phyloP scores from a whole-genome alignment of 2,329 filamentous ascomycete species.

The Aspergillus sp. region DNA sequence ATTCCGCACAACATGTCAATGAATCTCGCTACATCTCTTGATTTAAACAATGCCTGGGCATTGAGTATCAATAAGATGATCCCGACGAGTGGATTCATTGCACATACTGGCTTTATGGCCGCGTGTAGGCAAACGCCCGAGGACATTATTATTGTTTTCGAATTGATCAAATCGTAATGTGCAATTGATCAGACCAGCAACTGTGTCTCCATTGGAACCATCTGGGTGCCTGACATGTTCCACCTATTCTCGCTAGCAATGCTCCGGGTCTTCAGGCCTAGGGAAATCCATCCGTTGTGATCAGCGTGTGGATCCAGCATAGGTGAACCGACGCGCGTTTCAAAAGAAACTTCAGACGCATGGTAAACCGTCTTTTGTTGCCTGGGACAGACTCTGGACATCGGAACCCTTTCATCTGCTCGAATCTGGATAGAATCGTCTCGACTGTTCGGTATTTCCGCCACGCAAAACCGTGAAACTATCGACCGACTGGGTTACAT shows the following conservation, averaged over 20 bases:
- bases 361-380: conserved; percentile 46
- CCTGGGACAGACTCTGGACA: conserved; percentile 47
- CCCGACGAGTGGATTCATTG: conserved; percentile 57
- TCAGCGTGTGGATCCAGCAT: conserved; percentile 60
- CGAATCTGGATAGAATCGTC: conserved; percentile 31
- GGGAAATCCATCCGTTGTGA: conserved; percentile 57
- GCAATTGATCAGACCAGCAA: conserved; percentile 14
- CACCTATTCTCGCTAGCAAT: conserved; percentile 51
- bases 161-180: conserved; percentile 19
- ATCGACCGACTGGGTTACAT: conserved; percentile 63
- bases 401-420: conserved; percentile 36
- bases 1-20: conserved; percentile 43
- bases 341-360: conserved; percentile 42
- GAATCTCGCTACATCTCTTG: conserved; percentile 56
- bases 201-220: conserved; percentile 18
- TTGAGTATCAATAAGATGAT: conserved; percentile 37
- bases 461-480: conserved; percentile 74
- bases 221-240: conserved; percentile 51
- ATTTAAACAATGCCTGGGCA: conserved; percentile 26
- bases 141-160: conserved; percentile 36
- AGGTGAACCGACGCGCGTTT: conserved; percentile 54
- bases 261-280: conserved; percentile 39
- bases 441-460: conserved; percentile 65
- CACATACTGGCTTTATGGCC: conserved; percentile 32
- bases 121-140: conserved; percentile 45